Evolutionary conservation across 352 stramenopile genomes (phyloP), one percentile per base, ranked within the genome.

Genomic region (Phytophthora constricta): DNA sequence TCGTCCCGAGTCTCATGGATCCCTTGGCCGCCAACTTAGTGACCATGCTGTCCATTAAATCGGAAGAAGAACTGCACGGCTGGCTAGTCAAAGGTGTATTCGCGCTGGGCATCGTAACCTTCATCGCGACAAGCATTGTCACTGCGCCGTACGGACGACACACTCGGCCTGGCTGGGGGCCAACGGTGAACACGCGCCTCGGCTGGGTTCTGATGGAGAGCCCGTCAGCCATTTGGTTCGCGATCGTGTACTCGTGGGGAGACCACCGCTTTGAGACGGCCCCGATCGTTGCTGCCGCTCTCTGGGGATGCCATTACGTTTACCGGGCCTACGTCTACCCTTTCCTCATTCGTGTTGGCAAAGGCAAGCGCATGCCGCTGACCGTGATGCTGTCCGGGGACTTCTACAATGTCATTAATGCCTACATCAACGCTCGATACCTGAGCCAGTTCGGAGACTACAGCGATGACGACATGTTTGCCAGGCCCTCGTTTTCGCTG

Each of bases 161-260:
- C 60, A 54, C 70, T 50, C 80, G 80, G 9, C 57, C 71, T 3
- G 80, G 78, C 4, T 93, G 84, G 84, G 84, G 84, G 0, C 82
- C 77, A 25, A 84, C 77, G 5, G 41, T 91, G 25, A 69, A 80
- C 53, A 82, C 74, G 33, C 81, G 80, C 0, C 62, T 91, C 37
- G 84, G 84, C 17, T 93, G 84, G 84, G 62, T 90, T 23, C 43
- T 93, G 50, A 93, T 93, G 84, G 84, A 93, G 70, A 65, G 75
- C 16, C 81, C 81, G 13, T 93, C 84, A 5, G 82, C 77, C n/a
- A 31, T 91, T 51, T 85, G 79, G 59, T 93, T 88, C 33, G 58
- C 73, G 49, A 65, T 78, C 48, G 70, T 89, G 26, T 89, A 76
- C 47, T 77, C 31, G 22, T 77, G 65, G 55, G 79, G 82, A 52